phyloP scores from a whole-genome alignment of 129 eudicot genomes.

The Heracleum sosnowskyi region DNA sequence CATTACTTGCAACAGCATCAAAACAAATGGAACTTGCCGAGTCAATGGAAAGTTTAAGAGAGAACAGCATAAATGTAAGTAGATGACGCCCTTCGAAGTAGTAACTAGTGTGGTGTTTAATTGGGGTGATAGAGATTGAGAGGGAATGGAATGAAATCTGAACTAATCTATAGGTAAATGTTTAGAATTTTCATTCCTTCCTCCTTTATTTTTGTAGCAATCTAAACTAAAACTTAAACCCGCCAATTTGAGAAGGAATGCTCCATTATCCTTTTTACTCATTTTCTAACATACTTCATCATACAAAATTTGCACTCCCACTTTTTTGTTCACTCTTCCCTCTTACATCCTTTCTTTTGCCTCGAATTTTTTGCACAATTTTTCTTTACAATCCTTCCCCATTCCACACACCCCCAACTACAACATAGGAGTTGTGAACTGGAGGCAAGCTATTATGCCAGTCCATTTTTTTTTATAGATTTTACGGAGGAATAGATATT shows the following conservation, averaged over 20 bases:
- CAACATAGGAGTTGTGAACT: neutral
- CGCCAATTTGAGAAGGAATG: neutral
- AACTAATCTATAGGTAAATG: too few relatives aligned
- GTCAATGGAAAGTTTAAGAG: conserved; percentile 70
- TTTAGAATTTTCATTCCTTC: too few relatives aligned
- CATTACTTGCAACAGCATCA: conserved; percentile 79
- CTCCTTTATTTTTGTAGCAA: too few relatives aligned
- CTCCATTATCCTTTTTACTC: neutral
- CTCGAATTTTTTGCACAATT: neutral
- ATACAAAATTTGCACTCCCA: neutral
- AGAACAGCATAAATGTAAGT: conserved; percentile 52
- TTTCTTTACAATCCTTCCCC: neutral
- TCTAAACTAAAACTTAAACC: neutral
- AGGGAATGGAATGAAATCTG: too few relatives aligned
- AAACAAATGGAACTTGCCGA: conserved; percentile 93
- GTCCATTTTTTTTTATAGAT: neutral
- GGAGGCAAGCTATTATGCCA: conserved; percentile 2
- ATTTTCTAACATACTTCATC: neutral
- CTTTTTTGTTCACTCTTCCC: neutral
- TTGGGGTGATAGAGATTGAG: neutral
- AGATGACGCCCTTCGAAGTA: neutral
- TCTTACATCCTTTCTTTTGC: neutral
- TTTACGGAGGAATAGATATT: neutral
- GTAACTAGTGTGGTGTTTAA: neutral
- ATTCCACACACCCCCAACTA: neutral